Conservation (phyloP, 2,329 filamentous ascomycete genomes). For the Xylariaceae sp. region DNA sequence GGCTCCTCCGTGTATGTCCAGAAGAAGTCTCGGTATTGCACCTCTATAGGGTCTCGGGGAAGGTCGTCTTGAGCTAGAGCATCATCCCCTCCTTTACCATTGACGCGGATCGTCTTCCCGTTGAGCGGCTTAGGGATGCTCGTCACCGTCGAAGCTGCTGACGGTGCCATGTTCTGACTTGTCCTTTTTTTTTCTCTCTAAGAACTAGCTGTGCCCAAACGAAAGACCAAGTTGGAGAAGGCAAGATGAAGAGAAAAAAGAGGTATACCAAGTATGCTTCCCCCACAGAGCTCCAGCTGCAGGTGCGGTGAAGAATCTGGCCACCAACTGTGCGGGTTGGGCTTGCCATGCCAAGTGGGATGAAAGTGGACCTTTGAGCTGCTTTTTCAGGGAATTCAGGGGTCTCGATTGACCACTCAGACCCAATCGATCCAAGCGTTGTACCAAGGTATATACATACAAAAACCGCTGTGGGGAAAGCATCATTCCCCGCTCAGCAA, state of each 20-base stretch:
- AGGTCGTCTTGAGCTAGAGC: slow-evolving; percentile 24
- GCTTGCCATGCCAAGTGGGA: no score
- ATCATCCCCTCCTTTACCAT: slow-evolving; percentile 32
- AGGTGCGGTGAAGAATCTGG: slow-evolving; percentile 27
- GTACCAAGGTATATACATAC: no score
- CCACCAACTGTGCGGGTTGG: slow-evolving; percentile 17
- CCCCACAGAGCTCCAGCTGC: slow-evolving; percentile 16
- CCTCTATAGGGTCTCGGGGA: slow-evolving; percentile 49
- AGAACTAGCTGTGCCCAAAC: neutral
- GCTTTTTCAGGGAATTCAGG: slow-evolving; percentile 14
- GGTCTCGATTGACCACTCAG: slow-evolving; percentile 25
- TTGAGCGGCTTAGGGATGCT: slow-evolving; percentile 30
- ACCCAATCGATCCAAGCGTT: slow-evolving; percentile 28
- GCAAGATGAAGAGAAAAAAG: neutral
- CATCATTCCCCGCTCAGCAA: no score
- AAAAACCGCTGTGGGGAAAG: neutral
- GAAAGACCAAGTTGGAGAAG: neutral
- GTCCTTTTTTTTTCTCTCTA: neutral
- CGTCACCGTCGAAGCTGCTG: slow-evolving; percentile 39
- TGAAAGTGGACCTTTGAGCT: neutral
- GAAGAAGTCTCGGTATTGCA: slow-evolving; percentile 75
- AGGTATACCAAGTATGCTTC: no score
- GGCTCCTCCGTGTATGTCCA: slow-evolving; percentile 99
- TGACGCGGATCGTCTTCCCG: slow-evolving; percentile 36
- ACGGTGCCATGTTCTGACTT: slow-evolving; percentile 36